A percentile compares a stretch with the other conserved stretches of the same genome.
These are phyloP conservation scores for Septoria petroselini DNA, from an alignment of 2,329 filamentous ascomycete species.

Conservation along the genomic window DNA sequence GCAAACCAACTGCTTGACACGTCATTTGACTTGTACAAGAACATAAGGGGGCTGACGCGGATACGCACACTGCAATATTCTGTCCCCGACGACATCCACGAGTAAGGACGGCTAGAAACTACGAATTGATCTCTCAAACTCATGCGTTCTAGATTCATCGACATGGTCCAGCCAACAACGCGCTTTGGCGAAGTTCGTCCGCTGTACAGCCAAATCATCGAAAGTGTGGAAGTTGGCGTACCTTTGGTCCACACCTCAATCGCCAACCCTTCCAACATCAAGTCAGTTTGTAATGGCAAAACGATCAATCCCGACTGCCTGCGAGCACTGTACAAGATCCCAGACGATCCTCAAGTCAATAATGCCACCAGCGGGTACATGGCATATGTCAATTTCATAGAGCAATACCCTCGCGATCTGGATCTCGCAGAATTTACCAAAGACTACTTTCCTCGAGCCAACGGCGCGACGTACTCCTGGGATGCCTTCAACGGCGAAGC, in stretches of 20 bases:
- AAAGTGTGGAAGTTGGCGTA: constrained; percentile 14
- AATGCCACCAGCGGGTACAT: constrained; percentile 43
- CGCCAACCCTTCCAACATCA: constrained; percentile 14
- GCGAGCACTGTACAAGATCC: constrained; percentile 51
- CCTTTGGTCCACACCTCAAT: constrained; percentile 4
- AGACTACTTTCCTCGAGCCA: constrained; percentile 50
- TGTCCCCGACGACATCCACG: constrained; percentile 54
- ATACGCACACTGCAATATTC: constrained; percentile 61
- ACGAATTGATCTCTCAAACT: neutral
- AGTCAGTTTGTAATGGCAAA: constrained; percentile 46
- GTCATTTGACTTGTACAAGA: constrained; percentile 53
- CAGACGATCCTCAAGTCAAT: constrained; percentile 47
- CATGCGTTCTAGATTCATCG: constrained; percentile 40
- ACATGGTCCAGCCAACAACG: constrained; percentile 59
- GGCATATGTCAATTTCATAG: constrained; percentile 46
- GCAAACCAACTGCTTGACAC: constrained; percentile 57
- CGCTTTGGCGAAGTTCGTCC: constrained; percentile 50
- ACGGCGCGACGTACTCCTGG: constrained; percentile 54
- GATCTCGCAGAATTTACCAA: constrained; percentile 57
- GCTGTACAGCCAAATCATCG: constrained; percentile 19
- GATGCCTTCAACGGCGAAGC: constrained; percentile 54
- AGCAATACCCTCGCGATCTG: constrained; percentile 49
- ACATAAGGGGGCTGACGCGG: constrained; percentile 42
- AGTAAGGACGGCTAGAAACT: no score
- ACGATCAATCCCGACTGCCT: constrained; percentile 54